These are phyloP conservation scores for Gremmenia infestans DNA, from an alignment of 2,329 filamentous ascomycete species.

Conservation along the genomic window DNA sequence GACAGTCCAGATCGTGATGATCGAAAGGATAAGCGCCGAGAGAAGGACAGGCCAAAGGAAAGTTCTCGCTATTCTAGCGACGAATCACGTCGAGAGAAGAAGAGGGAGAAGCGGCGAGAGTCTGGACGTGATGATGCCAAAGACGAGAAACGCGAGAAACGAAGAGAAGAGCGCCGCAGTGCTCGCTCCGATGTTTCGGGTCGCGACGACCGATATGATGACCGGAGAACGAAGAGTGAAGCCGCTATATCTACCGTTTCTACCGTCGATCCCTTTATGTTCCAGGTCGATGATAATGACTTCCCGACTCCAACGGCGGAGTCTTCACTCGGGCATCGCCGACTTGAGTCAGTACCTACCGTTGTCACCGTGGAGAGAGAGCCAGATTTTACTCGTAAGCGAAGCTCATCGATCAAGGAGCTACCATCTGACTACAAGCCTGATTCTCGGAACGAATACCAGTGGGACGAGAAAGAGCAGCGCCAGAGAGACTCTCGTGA, in stretches of 20 bases:
- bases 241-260: conserved; percentile 21
- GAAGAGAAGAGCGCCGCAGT: conserved; percentile 28
- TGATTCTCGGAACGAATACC: conserved; percentile 13
- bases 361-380: conserved; percentile 51
- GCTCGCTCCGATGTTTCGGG: conserved; percentile 14
- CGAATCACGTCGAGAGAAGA: conserved; percentile 20
- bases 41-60: conserved; percentile 22
- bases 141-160: conserved; percentile 33
- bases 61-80: conserved; percentile 15
- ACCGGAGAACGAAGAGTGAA: conserved; percentile 27
- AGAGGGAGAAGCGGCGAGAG: conserved; percentile 26
- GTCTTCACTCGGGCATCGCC: conserved; percentile 12
- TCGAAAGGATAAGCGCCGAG: conserved; percentile 21
- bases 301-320: conserved; percentile 42
- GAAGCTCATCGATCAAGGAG: conserved; percentile 25
- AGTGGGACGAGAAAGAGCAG: conserved; percentile 12
- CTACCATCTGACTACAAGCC: conserved; percentile 7
- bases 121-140: conserved; percentile 27
- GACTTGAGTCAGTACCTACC: conserved; percentile 33
- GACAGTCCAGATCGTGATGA: conserved; percentile 22
- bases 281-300: conserved; percentile 49
- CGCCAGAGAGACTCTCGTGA: conserved; percentile 15
- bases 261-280: conserved; percentile 53
- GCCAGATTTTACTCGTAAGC: conserved; percentile 35
- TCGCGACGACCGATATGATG: conserved; percentile 15